A percentile compares a stretch with the other conserved stretches of the same genome.
These are phyloP conservation scores for Thelonectria blattea DNA, from an alignment of 2,329 filamentous ascomycete species.

Conservation along the genomic window DNA sequence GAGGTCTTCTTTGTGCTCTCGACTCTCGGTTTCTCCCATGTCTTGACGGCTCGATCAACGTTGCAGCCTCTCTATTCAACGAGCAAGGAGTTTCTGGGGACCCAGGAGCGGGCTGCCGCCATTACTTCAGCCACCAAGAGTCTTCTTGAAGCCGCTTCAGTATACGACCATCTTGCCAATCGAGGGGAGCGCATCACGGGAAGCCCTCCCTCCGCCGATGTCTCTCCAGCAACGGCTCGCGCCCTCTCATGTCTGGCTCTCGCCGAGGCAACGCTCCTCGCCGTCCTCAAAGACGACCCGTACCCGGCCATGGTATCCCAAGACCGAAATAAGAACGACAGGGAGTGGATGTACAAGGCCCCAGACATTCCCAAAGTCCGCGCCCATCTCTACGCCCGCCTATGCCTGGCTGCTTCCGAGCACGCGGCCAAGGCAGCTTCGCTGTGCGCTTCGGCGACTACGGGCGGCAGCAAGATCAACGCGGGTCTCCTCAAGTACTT, in stretches of 20 bases:
- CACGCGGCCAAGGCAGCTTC: slow-evolving; percentile 77
- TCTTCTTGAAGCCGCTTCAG: slow-evolving; percentile 77
- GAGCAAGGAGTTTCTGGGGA: slow-evolving; percentile 62
- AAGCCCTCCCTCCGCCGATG: slow-evolving; percentile 57
- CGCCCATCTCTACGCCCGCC: slow-evolving; percentile 82
- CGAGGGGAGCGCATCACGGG: slow-evolving; percentile 54
- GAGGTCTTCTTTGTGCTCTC: slow-evolving; percentile 82
- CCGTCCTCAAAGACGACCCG: slow-evolving; percentile 92
- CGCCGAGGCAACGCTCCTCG: slow-evolving; percentile 87
- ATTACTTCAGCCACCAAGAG: slow-evolving; percentile 78
- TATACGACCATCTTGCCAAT: slow-evolving; percentile 74
- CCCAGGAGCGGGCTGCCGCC: slow-evolving; percentile 71
- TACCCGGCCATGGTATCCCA: slow-evolving; percentile 85
- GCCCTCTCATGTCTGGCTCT: slow-evolving; percentile 72
- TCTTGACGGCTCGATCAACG: slow-evolving; percentile 72
- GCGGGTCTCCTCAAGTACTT: slow-evolving; percentile 74
- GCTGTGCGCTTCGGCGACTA: slow-evolving; percentile 50
- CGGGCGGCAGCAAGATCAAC: slow-evolving; percentile 60
- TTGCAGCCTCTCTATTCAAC: slow-evolving; percentile 77
- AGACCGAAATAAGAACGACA: slow-evolving; percentile 80
- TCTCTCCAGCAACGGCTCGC: slow-evolving; percentile 58
- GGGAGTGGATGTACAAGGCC: slow-evolving; percentile 95
- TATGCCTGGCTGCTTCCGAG: slow-evolving; percentile 87
- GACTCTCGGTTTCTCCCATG: slow-evolving; percentile 77
- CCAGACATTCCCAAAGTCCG: slow-evolving; percentile 88